Base-by-base conservation (phyloP, 257 asterid genomes). In the Fraxinus pennsylvanica region DNA sequence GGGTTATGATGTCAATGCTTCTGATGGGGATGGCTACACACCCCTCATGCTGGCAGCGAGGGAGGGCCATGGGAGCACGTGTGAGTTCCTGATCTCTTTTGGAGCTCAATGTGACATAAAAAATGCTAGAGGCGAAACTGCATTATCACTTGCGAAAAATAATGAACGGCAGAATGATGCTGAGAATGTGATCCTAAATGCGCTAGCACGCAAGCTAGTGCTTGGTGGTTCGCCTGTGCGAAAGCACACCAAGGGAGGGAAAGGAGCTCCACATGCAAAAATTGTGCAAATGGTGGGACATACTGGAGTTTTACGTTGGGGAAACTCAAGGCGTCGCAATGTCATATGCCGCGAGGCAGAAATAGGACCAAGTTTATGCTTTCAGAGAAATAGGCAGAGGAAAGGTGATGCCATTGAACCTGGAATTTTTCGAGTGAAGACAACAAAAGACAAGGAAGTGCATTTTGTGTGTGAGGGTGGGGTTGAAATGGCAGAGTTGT, bases 231-330 rank as follows among this genome's bases (percentile, higher is more conserved):
- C 91, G 15, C 50, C 1, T 38, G 82, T 91, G 29, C 70, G 63
- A 47, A 92, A 92, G 81, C 97, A 92, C 85, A 92, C 93, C 29
- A 92, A 85, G 81, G 91, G 94, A 75, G 97, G 97, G 39, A 92
- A 85, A 75, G 97, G 97, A 66, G 81, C 86, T 68, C 91, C 96
- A 6, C 97, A 92, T 35, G 22, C 21, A 79, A 92, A 92, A 87
- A 52, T 79, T 17, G 79, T 91, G n/a, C 82, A 80, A 54, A 88
- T 92, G 91, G 76, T 80, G 68, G 89, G 76, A 75, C 65, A 82
- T 9, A 41, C 59, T 0, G 97, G 95, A 22, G 82, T 87, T 43
- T 81, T 92, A 71, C 78, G 86, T 13, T 92, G 97, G 97, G 97
- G 97, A 25, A 88, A 88, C 32, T 88, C 97, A 0, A 85, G 84